A percentile compares a stretch with the other conserved stretches of the same genome.
phyloP scores from a whole-genome alignment of 176 grass and related monocot genomes.

The Ensete ventricosum region DNA sequence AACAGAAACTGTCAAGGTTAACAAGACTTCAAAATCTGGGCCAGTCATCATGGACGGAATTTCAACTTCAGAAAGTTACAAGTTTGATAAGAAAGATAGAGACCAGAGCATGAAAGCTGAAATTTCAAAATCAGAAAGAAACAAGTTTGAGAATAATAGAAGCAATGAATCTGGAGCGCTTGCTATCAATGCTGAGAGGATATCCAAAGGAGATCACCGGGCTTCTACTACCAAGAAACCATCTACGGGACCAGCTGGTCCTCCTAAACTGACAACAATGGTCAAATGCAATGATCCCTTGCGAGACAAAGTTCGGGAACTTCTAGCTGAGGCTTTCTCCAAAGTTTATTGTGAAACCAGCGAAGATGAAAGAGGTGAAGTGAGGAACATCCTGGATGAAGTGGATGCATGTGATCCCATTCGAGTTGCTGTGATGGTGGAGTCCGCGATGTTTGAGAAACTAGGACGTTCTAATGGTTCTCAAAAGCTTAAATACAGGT shows the following conservation, averaged over 20 bases:
- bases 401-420: conserved; percentile 5
- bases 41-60: background rate
- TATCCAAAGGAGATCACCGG: background rate
- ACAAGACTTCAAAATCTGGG: background rate
- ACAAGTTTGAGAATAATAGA: background rate
- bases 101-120: background rate
- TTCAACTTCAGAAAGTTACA: conserved; percentile 5
- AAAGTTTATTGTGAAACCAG: background rate
- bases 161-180: background rate
- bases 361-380: background rate
- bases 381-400: conserved; percentile 10
- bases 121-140: conserved; percentile 2
- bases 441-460: conserved; percentile 1
- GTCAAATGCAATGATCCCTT: background rate
- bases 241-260: background rate
- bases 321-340: background rate
- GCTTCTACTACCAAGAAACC: background rate
- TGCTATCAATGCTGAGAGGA: background rate
- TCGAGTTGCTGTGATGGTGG: conserved; percentile 4
- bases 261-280: background rate
- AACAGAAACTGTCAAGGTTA: background rate
- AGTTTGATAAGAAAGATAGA: background rate
- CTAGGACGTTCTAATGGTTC: background rate
- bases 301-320: background rate
- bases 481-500: conserved; percentile 4